phyloP scores from a whole-genome alignment of 139 green algal genomes.

The Auxenochlorella pyrenoidosa region DNA sequence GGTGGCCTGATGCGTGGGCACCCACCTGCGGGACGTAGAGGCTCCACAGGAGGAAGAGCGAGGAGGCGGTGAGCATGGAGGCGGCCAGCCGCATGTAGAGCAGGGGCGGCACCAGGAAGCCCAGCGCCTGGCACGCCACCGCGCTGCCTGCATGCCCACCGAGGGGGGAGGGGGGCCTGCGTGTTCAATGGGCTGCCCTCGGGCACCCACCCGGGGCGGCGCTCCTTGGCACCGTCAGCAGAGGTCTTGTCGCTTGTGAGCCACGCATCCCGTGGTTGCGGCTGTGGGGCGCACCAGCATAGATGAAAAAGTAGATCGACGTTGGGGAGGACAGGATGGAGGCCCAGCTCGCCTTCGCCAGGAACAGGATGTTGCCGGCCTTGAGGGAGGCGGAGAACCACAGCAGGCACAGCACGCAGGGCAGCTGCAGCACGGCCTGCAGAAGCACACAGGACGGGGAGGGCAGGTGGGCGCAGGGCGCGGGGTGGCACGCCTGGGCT shows the following conservation, averaged over 20 bases:
- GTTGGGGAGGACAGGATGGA: not conserved
- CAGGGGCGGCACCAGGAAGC: not conserved
- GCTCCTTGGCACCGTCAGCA: no score
- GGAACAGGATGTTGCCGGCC: constrained; percentile 2
- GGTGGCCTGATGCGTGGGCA: no score
- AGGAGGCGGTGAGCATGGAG: not conserved
- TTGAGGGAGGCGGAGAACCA: not conserved
- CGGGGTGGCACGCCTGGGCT: no score
- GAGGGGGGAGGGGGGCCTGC: not conserved
- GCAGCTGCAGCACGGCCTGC: not conserved
- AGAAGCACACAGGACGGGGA: no score
- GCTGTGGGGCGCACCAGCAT: not conserved
- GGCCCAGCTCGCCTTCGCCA: not conserved
- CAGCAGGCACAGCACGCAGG: constrained; percentile 10
- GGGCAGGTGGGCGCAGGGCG: no score
- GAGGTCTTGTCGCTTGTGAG: no score
- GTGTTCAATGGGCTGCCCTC: no score
- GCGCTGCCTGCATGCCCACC: not conserved
- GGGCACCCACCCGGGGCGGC: no score
- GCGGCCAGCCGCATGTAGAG: not conserved
- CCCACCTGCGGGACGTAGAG: not conserved
- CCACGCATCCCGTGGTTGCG: no score
- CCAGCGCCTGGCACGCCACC: not conserved
- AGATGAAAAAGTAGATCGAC: not conserved
- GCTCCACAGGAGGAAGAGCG: not conserved